Evolutionary conservation across 352 stramenopile species (phyloP), one percentile per base, ranked within the genome.

Genomic region (Aphanomyces cochlioides): DNA sequence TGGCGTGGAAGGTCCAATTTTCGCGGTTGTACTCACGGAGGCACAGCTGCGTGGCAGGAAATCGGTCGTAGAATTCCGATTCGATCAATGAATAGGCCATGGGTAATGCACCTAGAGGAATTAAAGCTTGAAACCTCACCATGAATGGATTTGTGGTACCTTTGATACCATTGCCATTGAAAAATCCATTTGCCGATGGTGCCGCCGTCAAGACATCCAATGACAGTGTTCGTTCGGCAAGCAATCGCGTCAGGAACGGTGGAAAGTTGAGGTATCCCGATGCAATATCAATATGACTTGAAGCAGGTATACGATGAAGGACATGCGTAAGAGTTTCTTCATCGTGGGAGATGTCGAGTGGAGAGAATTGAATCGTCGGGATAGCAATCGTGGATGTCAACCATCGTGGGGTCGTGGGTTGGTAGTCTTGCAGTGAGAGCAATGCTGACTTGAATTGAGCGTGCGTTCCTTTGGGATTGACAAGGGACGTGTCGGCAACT

Each of bases 11-110:
- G 53, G 85, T 93, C 85, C 85, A 93, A 7, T 66, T 67, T 1
- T 77, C 64, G 7, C 83, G 82, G 53, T 86, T 86, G 68, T 85
- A 93, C 56, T 93, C 85, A 6, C 82, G 76, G n/a, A 93, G 54
- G 5, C 80, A 74, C 0, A 83, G 81, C 43, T n/a, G 15, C 12
- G 61, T 53, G 4, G 17, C 17, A 39, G 71, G 66, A 38, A 76
- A 90, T 7, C 45, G 48, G 37, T 89, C 77, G 64, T 85, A 91
- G 43, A 93, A 93, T 5, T 90, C 76, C 64, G 90, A 78, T 73
- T 93, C 85, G 53, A 93, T 89, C n/a, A 92, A 65, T 41, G 83
- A 91, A 54, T 93, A 93, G 4, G 84, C 84, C 82, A 92, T 92
- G 3, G 85, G 85, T 19, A 93, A 47, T 3, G 84, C 82, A n/a